Evolutionary conservation across 352 stramenopile genomes (phyloP), one percentile per base, ranked within the genome.

Genomic region (Globisporangium sylvaticum): DNA sequence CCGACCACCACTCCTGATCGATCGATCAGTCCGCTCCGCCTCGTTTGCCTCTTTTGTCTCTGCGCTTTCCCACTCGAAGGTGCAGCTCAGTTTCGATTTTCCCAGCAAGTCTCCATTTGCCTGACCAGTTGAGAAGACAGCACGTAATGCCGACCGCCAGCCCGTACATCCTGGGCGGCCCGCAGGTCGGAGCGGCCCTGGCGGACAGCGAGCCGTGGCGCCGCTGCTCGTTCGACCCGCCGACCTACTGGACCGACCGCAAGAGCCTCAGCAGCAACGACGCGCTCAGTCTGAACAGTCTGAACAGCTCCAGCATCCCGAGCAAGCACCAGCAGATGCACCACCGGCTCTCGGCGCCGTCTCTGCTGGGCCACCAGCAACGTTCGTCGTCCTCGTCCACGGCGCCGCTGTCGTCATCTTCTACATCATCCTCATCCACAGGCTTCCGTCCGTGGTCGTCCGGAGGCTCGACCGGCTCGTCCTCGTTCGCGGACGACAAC

Each of bases 381-480:
- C 39, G 34, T 4, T 42, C 46, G 12, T 70, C 65, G 58, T 53
- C 39, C 48, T 25, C 44, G 27, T 60, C 55, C 10, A 64, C 56
- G 29, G n/a, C 37, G 8, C 39, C 34, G 18, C 25, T 42, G 4
- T 44, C 42, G 5, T 48, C 39, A 3, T 48, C 39, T 7, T 48
- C 37, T 4, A 14, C 34, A 12, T 37, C 62, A n/a, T 62, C 63
- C 9, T 37, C 42, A 60, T 39, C 62, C 20, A 34, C 29, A 25
- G 27, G 44, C 44, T 66, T 66, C 50, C 48, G 61, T 20, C 61
- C 61, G 4, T 66, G 61, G 61, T 66, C 50, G 14, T 66, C 61
- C 7, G 61, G 14, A 4, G 61, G 61, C 32, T 66, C 61, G 22
- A 31, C 48, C 14, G 48, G 37, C 39, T 48, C 32, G 7, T 66